Evolutionary conservation across 805 yeast genomes (phyloP).

Genomic region (Nakazawaea molendinolei): DNA sequence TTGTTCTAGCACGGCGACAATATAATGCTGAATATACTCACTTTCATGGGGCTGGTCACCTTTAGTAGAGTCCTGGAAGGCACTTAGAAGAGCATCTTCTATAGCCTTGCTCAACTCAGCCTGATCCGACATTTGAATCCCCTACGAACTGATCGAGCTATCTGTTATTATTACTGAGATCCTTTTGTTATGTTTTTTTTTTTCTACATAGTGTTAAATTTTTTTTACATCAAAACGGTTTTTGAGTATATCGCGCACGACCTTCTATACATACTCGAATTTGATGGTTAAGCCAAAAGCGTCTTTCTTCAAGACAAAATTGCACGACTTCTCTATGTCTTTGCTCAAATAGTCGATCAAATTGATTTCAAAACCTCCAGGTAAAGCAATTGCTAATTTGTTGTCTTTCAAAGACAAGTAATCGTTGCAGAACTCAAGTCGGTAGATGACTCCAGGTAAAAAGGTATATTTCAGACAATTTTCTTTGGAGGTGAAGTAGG

Average conservation of each 20-base stretch:
- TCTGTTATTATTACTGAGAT: too few relatives aligned
- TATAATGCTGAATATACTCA: too few relatives aligned
- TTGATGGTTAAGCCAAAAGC: slow-evolving; percentile 6
- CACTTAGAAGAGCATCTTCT: slow-evolving; percentile 9
- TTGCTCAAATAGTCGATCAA: slow-evolving; percentile 10
- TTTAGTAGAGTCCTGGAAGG: slow-evolving; percentile 1
- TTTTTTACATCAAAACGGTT: not conserved
- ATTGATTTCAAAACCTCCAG: slow-evolving; percentile 14
- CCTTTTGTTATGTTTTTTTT: too few relatives aligned
- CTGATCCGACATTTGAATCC: slow-evolving; percentile 10
- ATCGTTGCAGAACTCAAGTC: slow-evolving; percentile 12
- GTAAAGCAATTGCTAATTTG: slow-evolving; percentile 11
- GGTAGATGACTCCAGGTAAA: slow-evolving; percentile 11
- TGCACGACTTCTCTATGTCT: slow-evolving; percentile 7
- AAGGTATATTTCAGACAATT: slow-evolving; percentile 36
- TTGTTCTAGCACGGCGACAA: too few relatives aligned
- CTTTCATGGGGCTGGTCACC: slow-evolving; percentile 1
- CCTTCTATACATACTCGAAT: slow-evolving; percentile 10
- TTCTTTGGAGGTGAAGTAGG: slow-evolving; percentile 32
- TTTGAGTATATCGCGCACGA: not conserved
- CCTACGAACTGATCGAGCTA: not conserved
- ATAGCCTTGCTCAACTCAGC: slow-evolving; percentile 8
- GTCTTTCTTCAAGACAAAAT: slow-evolving; percentile 11
- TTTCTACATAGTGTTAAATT: too few relatives aligned
- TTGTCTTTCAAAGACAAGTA: slow-evolving; percentile 12